Evolutionary conservation across 2,329 filamentous ascomycete genomes (phyloP).

Genomic region (Alternaria sp.): DNA sequence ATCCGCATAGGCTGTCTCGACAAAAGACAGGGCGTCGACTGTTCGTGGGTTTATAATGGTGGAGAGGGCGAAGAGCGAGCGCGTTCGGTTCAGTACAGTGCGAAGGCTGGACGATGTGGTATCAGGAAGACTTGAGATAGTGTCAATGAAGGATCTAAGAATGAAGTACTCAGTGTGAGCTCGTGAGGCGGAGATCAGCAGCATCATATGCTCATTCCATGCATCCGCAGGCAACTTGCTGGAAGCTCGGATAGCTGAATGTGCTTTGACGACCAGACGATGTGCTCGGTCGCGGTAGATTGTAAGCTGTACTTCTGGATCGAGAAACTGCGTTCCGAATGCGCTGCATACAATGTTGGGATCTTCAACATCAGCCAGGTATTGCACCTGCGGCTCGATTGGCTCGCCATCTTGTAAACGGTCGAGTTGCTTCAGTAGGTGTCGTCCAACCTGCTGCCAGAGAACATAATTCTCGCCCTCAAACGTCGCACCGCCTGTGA

Average conservation of each 20-base stretch:
- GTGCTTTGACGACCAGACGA: conserved; percentile 18
- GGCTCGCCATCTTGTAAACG: conserved; percentile 12
- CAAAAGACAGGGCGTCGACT: conserved; percentile 36
- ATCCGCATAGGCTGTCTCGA: conserved; percentile 22
- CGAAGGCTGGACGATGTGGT: conserved; percentile 18
- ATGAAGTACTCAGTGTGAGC: conserved; percentile 41
- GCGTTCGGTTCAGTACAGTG: conserved; percentile 40
- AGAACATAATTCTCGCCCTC: conserved; percentile 57
- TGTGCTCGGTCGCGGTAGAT: conserved; percentile 38
- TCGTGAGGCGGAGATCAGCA: conserved; percentile 33
- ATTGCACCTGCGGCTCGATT: conserved; percentile 2
- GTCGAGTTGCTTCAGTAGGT: conserved; percentile 38
- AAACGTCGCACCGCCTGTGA: conserved; percentile 42
- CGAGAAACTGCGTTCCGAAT: conserved; percentile 22
- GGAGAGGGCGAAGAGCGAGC: conserved; percentile 56
- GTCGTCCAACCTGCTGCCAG: conserved; percentile 50
- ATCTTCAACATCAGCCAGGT: conserved; percentile 9
- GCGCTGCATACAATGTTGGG: not conserved
- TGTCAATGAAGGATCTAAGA: conserved; percentile 28
- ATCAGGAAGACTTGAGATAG: conserved; percentile 2
- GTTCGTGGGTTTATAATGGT: conserved; percentile 49
- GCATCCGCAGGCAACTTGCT: conserved; percentile 21
- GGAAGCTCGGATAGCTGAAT: conserved; percentile 12
- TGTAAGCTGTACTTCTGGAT: conserved; percentile 23
- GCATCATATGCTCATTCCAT: conserved; percentile 42